Evolutionary conservation across 73 alveolate genomes (phyloP).

Genomic region (Paramecium tetraurelia): DNA sequence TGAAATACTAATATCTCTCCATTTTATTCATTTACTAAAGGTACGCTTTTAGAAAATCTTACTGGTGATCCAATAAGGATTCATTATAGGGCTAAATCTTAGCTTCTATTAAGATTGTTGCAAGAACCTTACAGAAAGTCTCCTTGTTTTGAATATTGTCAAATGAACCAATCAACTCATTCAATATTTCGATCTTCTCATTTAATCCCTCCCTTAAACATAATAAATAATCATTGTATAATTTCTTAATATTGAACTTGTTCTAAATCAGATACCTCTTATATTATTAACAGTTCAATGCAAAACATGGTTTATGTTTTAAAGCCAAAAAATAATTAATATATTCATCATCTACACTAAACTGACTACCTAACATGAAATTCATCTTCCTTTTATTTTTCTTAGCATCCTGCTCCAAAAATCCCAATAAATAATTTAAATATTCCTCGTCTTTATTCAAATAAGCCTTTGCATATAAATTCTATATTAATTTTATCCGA

Average conservation of each 20-base stretch:
- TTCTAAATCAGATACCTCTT: neutral
- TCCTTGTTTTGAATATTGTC: neutral
- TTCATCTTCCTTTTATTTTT: neutral
- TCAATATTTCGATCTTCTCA: neutral
- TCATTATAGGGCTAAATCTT: neutral
- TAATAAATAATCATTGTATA: neutral
- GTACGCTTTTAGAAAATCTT: neutral
- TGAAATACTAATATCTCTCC: neutral
- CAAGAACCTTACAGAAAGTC: neutral
- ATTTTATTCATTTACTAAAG: neutral
- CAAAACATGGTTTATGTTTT: neutral
- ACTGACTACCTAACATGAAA: neutral
- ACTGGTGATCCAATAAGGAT: neutral
- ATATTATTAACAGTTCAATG: neutral
- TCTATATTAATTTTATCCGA: neutral
- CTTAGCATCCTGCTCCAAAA: neutral
- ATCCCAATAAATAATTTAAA: neutral
- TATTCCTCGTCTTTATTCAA: neutral
- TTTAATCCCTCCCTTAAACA: neutral
- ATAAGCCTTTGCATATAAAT: neutral
- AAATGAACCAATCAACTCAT: neutral
- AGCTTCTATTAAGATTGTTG: neutral
- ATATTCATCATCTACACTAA: neutral
- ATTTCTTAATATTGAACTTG: neutral
- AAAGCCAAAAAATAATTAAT: neutral